A percentile compares a stretch with the other conserved stretches of the same genome.
phyloP scores from a whole-genome alignment of 257 asterid genomes.

The Solanum paucissectum region DNA sequence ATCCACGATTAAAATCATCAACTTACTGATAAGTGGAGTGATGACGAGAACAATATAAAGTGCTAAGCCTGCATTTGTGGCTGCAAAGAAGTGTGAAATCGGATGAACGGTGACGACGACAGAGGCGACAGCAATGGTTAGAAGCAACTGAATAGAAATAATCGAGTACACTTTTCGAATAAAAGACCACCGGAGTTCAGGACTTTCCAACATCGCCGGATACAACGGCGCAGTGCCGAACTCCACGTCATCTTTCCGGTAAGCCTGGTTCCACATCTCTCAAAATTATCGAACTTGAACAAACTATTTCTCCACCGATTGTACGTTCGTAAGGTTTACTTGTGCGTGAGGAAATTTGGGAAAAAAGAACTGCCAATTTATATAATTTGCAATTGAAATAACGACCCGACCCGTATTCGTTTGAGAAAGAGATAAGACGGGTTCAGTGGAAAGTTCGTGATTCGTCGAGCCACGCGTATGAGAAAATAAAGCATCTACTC shows the following conservation, averaged over 20 bases:
- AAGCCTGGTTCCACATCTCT: conserved; percentile 30
- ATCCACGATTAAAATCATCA: not conserved
- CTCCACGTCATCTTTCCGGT: conserved; percentile 53
- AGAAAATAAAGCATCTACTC: not conserved
- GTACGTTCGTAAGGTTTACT: not conserved
- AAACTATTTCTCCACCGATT: not conserved
- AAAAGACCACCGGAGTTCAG: conserved; percentile 71
- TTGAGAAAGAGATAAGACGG: not conserved
- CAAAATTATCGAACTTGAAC: not conserved
- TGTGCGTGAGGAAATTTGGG: not conserved
- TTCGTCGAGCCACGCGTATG: not conserved
- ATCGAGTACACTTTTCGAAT: conserved; percentile 62
- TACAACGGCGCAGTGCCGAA: conserved; percentile 30
- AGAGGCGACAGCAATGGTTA: conserved; percentile 51
- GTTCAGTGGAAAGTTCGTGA: not conserved
- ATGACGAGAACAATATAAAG: conserved; percentile 45
- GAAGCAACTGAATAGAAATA: conserved; percentile 47
- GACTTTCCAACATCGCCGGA: conserved; percentile 64
- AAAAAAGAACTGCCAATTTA: not conserved
- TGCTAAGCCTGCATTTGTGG: conserved; percentile 49
- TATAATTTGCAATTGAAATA: not conserved
- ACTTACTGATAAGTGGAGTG: conserved; percentile 48
- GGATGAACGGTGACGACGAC: conserved; percentile 46
- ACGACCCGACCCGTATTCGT: not conserved
- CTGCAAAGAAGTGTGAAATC: conserved; percentile 34